Evolutionary conservation across 1,139 yeast genomes (phyloP).

Genomic region (Kazachstania sp.): DNA sequence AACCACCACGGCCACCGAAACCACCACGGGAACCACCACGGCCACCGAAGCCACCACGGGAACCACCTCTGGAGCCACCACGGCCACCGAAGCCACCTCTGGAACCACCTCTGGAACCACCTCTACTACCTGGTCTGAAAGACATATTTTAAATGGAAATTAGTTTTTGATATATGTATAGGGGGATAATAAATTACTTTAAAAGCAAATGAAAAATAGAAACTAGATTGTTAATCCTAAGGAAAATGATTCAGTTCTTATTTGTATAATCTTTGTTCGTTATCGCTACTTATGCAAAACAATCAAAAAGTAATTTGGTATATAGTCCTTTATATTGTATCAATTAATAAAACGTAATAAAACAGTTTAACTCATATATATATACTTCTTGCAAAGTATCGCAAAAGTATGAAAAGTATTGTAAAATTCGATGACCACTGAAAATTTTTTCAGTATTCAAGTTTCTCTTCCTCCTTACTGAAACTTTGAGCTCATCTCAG

Average conservation of each 20-base stretch:
- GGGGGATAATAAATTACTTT: background rate
- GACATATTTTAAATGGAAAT: constrained; percentile 35
- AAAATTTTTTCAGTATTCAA: background rate
- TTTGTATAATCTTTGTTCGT: background rate
- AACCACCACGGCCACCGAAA: constrained; percentile 25
- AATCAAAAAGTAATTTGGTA: too few species aligned
- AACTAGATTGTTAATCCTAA: too few species aligned
- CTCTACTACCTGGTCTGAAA: constrained; percentile 45
- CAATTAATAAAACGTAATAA: background rate
- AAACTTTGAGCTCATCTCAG: background rate
- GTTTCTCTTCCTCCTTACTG: background rate
- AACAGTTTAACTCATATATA: background rate
- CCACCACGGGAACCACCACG: constrained; percentile 38
- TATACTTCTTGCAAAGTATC: background rate
- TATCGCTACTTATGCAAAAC: too few species aligned
- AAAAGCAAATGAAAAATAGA: too few species aligned
- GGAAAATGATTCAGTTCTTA: too few species aligned
- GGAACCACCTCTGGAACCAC: constrained; percentile 31
- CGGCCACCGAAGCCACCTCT: constrained; percentile 38
- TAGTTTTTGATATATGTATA: background rate
- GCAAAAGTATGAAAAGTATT: too few species aligned
- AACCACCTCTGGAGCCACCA: constrained; percentile 48
- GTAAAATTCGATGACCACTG: background rate
- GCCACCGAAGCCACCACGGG: constrained; percentile 33
- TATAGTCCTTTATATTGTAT: background rate